phyloP scores from a whole-genome alignment of 441 rosid genomes.

The Eruca vesicaria region DNA sequence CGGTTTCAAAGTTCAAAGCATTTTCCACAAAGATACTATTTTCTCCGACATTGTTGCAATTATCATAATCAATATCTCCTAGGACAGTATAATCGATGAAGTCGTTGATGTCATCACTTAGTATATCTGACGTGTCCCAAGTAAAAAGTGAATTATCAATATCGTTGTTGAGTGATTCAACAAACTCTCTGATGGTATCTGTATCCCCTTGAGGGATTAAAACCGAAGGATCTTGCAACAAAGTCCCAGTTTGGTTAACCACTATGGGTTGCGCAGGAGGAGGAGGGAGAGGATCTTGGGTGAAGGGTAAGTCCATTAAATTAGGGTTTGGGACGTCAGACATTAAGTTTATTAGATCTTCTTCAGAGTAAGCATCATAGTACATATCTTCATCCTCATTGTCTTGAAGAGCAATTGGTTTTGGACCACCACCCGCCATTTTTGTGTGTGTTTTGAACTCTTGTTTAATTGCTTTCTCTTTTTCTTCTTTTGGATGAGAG shows the following conservation, averaged over 20 bases:
- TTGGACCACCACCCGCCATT: slow-evolving; percentile 14
- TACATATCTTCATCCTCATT: slow-evolving; percentile 6
- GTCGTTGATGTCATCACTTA: background rate
- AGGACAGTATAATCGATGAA: background rate
- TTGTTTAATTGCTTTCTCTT: background rate
- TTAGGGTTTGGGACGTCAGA: slow-evolving; percentile 8
- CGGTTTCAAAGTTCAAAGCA: background rate
- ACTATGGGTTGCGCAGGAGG: background rate
- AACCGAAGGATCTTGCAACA: background rate
- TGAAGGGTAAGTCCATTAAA: slow-evolving; percentile 26
- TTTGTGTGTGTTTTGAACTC: slow-evolving; percentile 2
- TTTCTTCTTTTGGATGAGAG: background rate
- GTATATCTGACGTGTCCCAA: slow-evolving; percentile 6
- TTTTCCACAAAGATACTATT: background rate
- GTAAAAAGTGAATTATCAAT: slow-evolving; percentile 3
- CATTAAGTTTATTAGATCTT: slow-evolving; percentile 31
- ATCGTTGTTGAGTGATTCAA: background rate
- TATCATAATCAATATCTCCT: slow-evolving; percentile 6
- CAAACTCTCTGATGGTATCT: slow-evolving; percentile 14
- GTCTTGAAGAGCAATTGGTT: background rate
- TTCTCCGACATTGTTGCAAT: background rate
- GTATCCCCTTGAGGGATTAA: background rate
- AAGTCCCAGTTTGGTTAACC: background rate
- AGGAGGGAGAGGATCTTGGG: background rate
- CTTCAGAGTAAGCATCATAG: slow-evolving; percentile 35